Evolutionary conservation across 1,284 basidiomycete genomes (phyloP), one percentile per base, ranked within the genome.

Genomic region (Gymnopus androsaceus): DNA sequence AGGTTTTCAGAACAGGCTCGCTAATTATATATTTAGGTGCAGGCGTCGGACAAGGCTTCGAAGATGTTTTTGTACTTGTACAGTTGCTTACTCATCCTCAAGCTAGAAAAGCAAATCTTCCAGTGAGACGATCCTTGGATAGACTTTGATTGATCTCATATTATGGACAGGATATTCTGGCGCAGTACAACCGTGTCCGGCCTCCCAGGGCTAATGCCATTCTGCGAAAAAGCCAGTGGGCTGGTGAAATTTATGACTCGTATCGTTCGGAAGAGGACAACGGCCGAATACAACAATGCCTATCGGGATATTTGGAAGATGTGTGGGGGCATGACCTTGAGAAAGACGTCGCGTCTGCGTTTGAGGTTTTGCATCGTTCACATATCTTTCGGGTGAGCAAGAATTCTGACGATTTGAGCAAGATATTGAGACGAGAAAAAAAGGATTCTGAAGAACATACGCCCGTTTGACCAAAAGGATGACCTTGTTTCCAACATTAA

Each of bases 1-100:
- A 25, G 5, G 25, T 17, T 15, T 19, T 4, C n/a, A n/a, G n/a
- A n/a, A n/a, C n/a, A 12, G 28, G 27, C 28, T 27, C 41, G 19
- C 40, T 47, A 17, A 17, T 21, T 40, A 19, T 21, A 3, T 23
- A 31, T 38, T 23, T 42, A 80, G 80, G 81, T 81, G 14, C 84
- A 87, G 84, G 84, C 12, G 82, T 82, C 12, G 82, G 83, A 1
- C 84, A 86, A 67, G 84, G 82, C 0, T 74, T 86, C 42, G 85
- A 87, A 63, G 84, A 87, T 60, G 79, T 79, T 0, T 77, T 77
- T 40, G 66, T 81, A 9, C 69, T 87, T 14, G 75, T 75, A 41
- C 67, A 72, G 23, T 69, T 87, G 8, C 75, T 88, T 2, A 62
- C 67, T 2, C 76, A 81, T 59, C 74, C 79, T 1, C 65, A 71